Percentiles rank a stretch among this genome's conserved stretches.
These are phyloP conservation scores for Helotiales sp. DNA, from an alignment of 2,329 filamentous ascomycete genomes.

Conservation along the genomic window DNA sequence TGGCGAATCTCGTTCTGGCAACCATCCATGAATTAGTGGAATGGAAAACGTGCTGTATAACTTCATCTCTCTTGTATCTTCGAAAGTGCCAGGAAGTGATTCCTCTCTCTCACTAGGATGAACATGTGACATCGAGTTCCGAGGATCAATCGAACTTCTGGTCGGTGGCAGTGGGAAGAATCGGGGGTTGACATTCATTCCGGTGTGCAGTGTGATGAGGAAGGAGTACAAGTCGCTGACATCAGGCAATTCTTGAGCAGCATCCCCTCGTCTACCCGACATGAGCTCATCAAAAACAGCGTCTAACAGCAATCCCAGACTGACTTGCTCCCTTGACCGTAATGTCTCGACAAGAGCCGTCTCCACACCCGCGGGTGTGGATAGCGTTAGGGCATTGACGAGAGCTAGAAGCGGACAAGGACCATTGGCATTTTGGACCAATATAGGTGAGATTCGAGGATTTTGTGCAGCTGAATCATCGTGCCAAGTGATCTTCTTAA, in stretches of 20 bases:
- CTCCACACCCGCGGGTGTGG: slow-evolving; percentile 65
- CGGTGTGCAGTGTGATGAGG: slow-evolving; percentile 84
- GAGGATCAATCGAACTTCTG: slow-evolving; percentile 33
- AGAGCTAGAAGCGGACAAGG: slow-evolving; percentile 91
- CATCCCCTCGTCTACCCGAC: slow-evolving; percentile 66
- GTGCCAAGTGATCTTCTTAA: slow-evolving; percentile 87
- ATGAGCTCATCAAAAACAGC: slow-evolving; percentile 93
- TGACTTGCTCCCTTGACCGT: slow-evolving; percentile 81
- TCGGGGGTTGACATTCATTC: slow-evolving; percentile 96
- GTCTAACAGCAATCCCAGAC: slow-evolving; percentile 79
- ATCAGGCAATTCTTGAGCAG: slow-evolving; percentile 70
- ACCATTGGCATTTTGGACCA: slow-evolving; percentile 92
- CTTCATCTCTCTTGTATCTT: slow-evolving; percentile 84
- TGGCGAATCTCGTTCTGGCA: slow-evolving; percentile 67
- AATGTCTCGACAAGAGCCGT: slow-evolving; percentile 78
- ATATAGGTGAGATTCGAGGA: slow-evolving; percentile 76
- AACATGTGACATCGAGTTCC: slow-evolving; percentile 53
- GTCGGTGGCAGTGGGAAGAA: slow-evolving; percentile 63
- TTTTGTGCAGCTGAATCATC: slow-evolving; percentile 62
- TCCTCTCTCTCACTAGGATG: slow-evolving; percentile 51
- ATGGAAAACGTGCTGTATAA: slow-evolving; percentile 88
- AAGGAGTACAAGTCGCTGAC: slow-evolving; percentile 87
- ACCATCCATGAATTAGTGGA: slow-evolving; percentile 90
- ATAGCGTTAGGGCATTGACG: slow-evolving; percentile 87
- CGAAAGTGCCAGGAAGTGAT: slow-evolving; percentile 70